Evolutionary conservation across 345 rosid genomes (phyloP), one percentile per base, ranked within the genome.

Genomic region (Salix arbutifolia): DNA sequence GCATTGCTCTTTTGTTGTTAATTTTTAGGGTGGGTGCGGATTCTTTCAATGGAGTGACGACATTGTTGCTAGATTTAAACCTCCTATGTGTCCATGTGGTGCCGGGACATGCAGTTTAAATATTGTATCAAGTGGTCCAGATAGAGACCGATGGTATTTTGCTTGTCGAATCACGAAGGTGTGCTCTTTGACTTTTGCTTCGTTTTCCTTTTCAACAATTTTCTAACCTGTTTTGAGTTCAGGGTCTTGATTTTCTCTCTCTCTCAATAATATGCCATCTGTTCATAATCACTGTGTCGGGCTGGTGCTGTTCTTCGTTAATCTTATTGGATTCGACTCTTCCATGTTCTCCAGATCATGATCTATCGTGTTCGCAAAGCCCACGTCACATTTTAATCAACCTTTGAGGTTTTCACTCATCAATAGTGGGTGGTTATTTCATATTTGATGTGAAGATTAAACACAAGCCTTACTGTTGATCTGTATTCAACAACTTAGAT

Each of bases 91-190:
- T 52, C 10, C 75, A 52, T 82, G 85, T 78, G 75, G 73, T 23
- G 85, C 56, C 37, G 85, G 82, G 4, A 50, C 13, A 0, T 72
- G 80, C 61, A 75, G 60, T 5, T 67, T 31, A 21, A 3, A 31
- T 4, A 19, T 8, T 11, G 31, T 30, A 2, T 23, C 68, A 9
- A 31, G 13, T 30, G 77, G 74, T 13, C 68, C 75, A 11, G 19
- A 82, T 17, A 66, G 25, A 30, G 81, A 61, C 25, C 73, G 70
- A 9, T 60, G 72, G 75, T 82, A 78, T 23, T 78, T 72, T 75
- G 69, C 81, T 50, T 82, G 85, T 53, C 80, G 76, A 12, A 58
- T 83, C 17, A 65, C 60, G 40, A 79, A 65, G 83, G 85, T 76
- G 9, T 16, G 75, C 48, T 40, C 35, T 23, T 37, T 23, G 31